phyloP scores from a whole-genome alignment of 331 rosid genomes.

The Dryas integrifolia region DNA sequence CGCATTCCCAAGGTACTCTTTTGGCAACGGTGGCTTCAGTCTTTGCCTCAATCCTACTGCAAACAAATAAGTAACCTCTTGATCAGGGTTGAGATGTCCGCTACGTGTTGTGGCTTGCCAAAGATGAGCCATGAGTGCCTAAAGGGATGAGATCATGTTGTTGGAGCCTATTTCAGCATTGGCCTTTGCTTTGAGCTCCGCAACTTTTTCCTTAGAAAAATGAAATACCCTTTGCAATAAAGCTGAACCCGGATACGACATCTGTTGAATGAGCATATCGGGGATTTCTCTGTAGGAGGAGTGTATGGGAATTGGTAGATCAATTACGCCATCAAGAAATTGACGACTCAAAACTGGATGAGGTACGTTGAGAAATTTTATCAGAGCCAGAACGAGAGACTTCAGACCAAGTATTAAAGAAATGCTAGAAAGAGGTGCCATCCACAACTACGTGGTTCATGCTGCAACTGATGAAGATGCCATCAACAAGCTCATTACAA shows the following conservation, averaged over 20 bases:
- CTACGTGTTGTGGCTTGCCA: conserved; percentile 28
- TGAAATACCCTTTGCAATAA: conserved; percentile 10
- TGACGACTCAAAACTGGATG: neutral
- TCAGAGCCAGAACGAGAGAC: neutral
- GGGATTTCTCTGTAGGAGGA: neutral
- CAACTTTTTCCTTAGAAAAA: conserved; percentile 23
- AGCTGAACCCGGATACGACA: neutral
- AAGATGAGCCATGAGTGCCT: conserved; percentile 29
- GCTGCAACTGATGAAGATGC: conserved; percentile 20
- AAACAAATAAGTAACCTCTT: neutral
- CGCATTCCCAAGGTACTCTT: conserved; percentile 21
- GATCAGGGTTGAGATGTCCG: neutral
- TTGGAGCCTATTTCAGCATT: conserved; percentile 10
- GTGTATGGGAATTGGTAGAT: conserved; percentile 20
- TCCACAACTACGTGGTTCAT: conserved; percentile 22
- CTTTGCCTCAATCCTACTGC: conserved; percentile 10
- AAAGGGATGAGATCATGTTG: conserved; percentile 23
- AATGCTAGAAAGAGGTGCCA: conserved; percentile 28
- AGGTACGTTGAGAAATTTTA: neutral
- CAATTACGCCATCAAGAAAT: neutral
- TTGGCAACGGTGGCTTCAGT: conserved; percentile 19
- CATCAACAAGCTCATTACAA: conserved; percentile 27
- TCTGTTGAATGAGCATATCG: too few species aligned
- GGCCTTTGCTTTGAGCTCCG: conserved; percentile 27
- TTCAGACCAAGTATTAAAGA: conserved; percentile 24